Evolutionary conservation across 208 protist species (phyloP).

Genomic region (Porcisia hertigi): DNA sequence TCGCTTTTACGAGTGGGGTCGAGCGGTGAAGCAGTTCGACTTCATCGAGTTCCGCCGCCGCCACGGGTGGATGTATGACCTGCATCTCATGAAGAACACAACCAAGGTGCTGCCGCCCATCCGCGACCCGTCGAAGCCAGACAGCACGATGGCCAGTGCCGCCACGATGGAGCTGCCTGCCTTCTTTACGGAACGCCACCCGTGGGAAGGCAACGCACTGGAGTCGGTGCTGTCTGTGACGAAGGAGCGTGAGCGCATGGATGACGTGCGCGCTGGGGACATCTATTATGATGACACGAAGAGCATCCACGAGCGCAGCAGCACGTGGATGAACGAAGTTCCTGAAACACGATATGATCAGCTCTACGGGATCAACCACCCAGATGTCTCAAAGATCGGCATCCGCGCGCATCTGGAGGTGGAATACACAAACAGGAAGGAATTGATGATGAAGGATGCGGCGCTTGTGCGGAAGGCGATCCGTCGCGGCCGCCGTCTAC

Average conservation of each 20-base stretch:
- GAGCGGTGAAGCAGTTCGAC: constrained; percentile 90
- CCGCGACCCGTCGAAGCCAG: constrained; percentile 65
- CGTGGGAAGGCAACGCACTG: constrained; percentile 76
- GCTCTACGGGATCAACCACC: constrained; percentile 84
- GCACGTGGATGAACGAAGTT: constrained; percentile 87
- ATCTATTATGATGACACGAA: constrained; percentile 78
- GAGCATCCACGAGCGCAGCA: constrained; percentile 75
- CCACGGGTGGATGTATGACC: constrained; percentile 89
- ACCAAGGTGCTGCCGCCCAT: constrained; percentile 64
- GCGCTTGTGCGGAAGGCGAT: constrained; percentile 73
- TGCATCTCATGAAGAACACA: constrained; percentile 84
- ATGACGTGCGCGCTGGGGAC: constrained; percentile 81
- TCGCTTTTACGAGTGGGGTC: constrained; percentile 89
- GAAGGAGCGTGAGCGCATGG: constrained; percentile 52
- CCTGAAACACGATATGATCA: constrained; percentile 90
- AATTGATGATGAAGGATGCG: constrained; percentile 79
- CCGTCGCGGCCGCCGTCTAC: constrained; percentile 70
- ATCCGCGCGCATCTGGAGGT: constrained; percentile 81
- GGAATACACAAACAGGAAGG: constrained; percentile 81
- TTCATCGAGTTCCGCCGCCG: constrained; percentile 90
- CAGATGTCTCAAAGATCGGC: constrained; percentile 84
- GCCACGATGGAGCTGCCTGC: constrained; percentile 70
- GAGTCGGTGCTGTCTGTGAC: constrained; percentile 65
- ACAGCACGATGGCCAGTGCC: constrained; percentile 49
- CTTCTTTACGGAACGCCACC: constrained; percentile 75